Evolutionary conservation across 306 rosid species (phyloP).

Genomic region (Pyrus bretschneideri): DNA sequence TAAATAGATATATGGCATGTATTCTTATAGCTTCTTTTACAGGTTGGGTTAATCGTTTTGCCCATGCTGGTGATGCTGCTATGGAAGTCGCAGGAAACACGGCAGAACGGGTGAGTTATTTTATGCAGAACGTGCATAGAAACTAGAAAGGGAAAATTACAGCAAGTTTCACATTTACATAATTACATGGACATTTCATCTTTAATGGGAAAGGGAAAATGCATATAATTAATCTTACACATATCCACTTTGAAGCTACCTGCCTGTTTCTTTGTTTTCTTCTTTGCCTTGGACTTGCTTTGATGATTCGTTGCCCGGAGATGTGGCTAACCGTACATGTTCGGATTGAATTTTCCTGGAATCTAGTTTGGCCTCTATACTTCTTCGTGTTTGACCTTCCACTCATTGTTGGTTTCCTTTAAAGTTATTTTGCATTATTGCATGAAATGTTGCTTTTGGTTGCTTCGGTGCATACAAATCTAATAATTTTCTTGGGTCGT

Average conservation of each 20-base stretch:
- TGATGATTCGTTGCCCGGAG: not conserved
- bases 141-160: too few species aligned
- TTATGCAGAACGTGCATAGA: not conserved
- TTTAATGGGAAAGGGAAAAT: not conserved
- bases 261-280: not conserved
- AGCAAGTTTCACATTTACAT: too few species aligned
- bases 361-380: not conserved
- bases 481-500: constrained; percentile 11
- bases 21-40: constrained; percentile 26
- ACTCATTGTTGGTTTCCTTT: not conserved
- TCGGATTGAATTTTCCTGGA: not conserved
- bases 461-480: not conserved
- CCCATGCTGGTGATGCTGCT: constrained; percentile 98
- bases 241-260: not conserved
- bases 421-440: too few species aligned
- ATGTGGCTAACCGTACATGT: not conserved
- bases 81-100: constrained; percentile 96
- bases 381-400: not conserved
- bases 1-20: constrained; percentile 11
- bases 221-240: not conserved
- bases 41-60: constrained; percentile 99
- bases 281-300: not conserved
- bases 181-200: not conserved
- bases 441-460: not conserved
- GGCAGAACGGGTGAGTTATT: constrained; percentile 63